Evolutionary conservation across 1,284 basidiomycete species (phyloP).

Genomic region (Malassezia obtusa): DNA sequence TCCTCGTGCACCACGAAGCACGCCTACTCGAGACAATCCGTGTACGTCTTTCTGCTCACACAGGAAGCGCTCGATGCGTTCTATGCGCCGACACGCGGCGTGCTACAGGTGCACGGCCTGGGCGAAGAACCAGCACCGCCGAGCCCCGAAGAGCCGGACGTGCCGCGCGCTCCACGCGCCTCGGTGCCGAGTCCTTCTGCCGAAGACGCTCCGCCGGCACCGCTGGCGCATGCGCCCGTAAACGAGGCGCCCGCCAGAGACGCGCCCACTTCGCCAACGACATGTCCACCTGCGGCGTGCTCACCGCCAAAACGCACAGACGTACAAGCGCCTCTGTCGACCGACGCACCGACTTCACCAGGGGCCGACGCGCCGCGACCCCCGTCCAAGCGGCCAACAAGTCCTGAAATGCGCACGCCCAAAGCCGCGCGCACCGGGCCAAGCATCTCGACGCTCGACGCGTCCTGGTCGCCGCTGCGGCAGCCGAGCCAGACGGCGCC

Average conservation of each 20-base stretch:
- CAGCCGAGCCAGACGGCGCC: neutral
- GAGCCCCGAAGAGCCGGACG: too few relatives aligned
- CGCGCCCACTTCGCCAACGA: too few relatives aligned
- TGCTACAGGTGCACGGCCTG: slow-evolving; percentile 50
- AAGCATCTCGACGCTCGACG: neutral
- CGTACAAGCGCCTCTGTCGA: too few relatives aligned
- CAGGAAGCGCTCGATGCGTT: slow-evolving; percentile 57
- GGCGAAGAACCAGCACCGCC: neutral
- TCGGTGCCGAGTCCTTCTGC: neutral
- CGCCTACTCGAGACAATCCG: slow-evolving; percentile 70
- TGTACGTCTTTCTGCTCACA: slow-evolving; percentile 50
- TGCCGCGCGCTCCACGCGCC: too few relatives aligned
- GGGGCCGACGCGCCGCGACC: too few relatives aligned
- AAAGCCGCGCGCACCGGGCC: neutral
- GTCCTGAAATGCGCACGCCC: neutral
- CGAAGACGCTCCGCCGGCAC: too few relatives aligned
- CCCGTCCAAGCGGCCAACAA: neutral
- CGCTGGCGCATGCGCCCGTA: too few relatives aligned
- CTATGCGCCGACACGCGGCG: slow-evolving; percentile 62
- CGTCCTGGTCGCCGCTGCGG: neutral
- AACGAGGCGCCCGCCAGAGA: too few relatives aligned
- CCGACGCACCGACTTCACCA: neutral
- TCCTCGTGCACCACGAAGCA: slow-evolving; percentile 79
- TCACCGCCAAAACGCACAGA: too few relatives aligned
- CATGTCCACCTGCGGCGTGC: too few relatives aligned